Percentiles rank a stretch among this genome's conserved stretches.
phyloP scores from a whole-genome alignment of 331 rosid species.

The Rhamnella rubrinervis region DNA sequence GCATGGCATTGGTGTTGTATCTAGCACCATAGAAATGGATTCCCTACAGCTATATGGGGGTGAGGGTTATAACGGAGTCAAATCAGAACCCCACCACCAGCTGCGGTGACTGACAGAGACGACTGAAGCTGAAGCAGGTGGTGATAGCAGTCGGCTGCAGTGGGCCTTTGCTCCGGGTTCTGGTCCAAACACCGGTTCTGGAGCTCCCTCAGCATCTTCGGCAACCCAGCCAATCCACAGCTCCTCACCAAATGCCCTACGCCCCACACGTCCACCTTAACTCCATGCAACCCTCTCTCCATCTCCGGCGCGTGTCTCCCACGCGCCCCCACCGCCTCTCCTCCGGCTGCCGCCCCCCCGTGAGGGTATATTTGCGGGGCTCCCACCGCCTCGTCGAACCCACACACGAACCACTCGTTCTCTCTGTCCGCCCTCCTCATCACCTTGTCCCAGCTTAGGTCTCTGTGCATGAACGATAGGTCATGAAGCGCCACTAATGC shows the following conservation, averaged over 20 bases:
- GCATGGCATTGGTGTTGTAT: too few relatives aligned
- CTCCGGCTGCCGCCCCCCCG: not conserved
- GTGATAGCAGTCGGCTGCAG: slow-evolving; percentile 98
- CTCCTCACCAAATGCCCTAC: slow-evolving; percentile 71
- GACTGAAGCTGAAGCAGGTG: slow-evolving; percentile 91
- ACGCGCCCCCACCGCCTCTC: slow-evolving; percentile 35
- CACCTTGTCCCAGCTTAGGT: slow-evolving; percentile 78
- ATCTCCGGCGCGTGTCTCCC: slow-evolving; percentile 79
- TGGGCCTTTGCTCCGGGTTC: slow-evolving; percentile 85
- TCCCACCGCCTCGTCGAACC: slow-evolving; percentile 82
- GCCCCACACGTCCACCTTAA: slow-evolving; percentile 97
- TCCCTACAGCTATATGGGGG: too few relatives aligned
- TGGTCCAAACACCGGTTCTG: slow-evolving; percentile 80
- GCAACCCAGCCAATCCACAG: slow-evolving; percentile 57
- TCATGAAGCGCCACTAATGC: slow-evolving; percentile 90
- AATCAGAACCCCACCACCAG: slow-evolving; percentile 44
- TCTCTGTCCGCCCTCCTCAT: slow-evolving; percentile 50
- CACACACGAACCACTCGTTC: slow-evolving; percentile 74
- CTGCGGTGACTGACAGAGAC: slow-evolving; percentile 42
- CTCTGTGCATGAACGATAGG: slow-evolving; percentile 90
- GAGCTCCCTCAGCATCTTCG: slow-evolving; percentile 83
- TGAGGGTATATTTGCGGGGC: slow-evolving; percentile 73
- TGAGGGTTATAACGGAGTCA: slow-evolving; percentile 30
- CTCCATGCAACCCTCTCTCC: slow-evolving; percentile 88
- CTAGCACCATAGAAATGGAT: too few relatives aligned